Evolutionary conservation across 2,329 filamentous ascomycete genomes (phyloP).

Genomic region (Colletotrichum endophyticum): DNA sequence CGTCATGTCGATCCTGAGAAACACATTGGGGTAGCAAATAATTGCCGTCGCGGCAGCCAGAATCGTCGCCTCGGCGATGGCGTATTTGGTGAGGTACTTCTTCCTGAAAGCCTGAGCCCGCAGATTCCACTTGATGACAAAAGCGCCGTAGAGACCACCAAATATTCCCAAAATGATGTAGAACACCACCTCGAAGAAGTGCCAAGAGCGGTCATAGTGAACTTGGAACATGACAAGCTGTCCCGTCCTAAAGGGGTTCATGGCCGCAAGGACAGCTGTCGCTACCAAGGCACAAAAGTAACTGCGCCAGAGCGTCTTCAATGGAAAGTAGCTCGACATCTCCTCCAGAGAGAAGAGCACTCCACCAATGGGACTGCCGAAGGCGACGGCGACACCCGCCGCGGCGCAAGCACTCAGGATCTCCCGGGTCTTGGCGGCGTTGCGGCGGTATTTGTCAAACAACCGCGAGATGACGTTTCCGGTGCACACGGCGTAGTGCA

Average conservation of each 20-base stretch:
- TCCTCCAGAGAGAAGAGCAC: conserved; percentile 97
- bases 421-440: conserved; percentile 92
- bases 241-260: conserved; percentile 97
- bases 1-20: conserved; percentile 96
- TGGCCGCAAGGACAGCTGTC: conserved; percentile 87
- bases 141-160: conserved; percentile 91
- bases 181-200: conserved; percentile 95
- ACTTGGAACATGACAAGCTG: conserved; percentile 99
- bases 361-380: conserved; percentile 95
- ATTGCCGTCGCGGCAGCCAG: conserved; percentile 85
- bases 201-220: conserved; percentile 93
- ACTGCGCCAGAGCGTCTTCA: conserved; percentile 97
- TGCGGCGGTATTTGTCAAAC: conserved; percentile 90
- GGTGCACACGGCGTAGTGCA: conserved; percentile 98
- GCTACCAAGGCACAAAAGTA: conserved; percentile 98
- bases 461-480: conserved; percentile 94
- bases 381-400: conserved; percentile 93
- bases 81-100: conserved; percentile 84
- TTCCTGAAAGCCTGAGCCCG: conserved; percentile 91
- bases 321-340: conserved; percentile 94
- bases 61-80: conserved; percentile 84
- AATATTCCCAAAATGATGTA: conserved; percentile 91
- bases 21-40: conserved; percentile 96
- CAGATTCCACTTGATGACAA: conserved; percentile 98
- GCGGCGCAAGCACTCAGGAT: conserved; percentile 94